Conservation (phyloP, 2,329 filamentous ascomycete genomes). For the Colletotrichum destructivum region DNA sequence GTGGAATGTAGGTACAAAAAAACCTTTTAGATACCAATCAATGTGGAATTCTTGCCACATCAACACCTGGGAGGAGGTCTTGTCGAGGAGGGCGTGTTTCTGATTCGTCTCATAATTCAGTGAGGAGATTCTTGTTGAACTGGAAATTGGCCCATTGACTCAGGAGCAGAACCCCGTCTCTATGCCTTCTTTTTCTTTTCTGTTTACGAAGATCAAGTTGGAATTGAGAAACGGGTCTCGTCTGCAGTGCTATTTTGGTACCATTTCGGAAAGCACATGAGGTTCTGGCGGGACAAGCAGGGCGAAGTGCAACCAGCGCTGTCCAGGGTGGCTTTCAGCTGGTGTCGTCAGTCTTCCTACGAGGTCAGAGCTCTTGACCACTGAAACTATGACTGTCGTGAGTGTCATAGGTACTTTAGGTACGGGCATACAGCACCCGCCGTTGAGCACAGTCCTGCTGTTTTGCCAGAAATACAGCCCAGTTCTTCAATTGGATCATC, state of each 20-base stretch:
- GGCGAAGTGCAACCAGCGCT: conserved; percentile 1
- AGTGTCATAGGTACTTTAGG: neutral
- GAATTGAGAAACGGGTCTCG: neutral
- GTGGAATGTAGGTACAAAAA: conserved; percentile 40
- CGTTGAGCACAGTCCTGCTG: conserved; percentile 25
- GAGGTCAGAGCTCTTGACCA: conserved; percentile 31
- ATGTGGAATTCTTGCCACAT: conserved; percentile 22
- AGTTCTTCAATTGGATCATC: conserved; percentile 22
- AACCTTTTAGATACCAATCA: conserved; percentile 40
- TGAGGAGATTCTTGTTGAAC: neutral
- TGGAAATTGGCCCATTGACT: neutral
- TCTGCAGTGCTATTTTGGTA: neutral
- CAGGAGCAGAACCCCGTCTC: no score
- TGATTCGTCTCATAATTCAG: conserved; percentile 1
- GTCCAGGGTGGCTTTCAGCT: neutral
- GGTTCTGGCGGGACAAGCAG: neutral
- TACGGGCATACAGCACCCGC: neutral
- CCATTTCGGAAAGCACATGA: neutral
- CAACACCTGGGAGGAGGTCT: neutral
- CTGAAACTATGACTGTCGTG: conserved; percentile 40
- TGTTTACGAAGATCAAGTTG: neutral
- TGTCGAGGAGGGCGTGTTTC: conserved; percentile 15
- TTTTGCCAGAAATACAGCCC: neutral
- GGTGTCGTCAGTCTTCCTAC: conserved; percentile 24
- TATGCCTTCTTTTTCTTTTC: neutral